phyloP scores from a whole-genome alignment of 1,284 basidiomycete species.

The Cryptococcus jaspeensis region DNA sequence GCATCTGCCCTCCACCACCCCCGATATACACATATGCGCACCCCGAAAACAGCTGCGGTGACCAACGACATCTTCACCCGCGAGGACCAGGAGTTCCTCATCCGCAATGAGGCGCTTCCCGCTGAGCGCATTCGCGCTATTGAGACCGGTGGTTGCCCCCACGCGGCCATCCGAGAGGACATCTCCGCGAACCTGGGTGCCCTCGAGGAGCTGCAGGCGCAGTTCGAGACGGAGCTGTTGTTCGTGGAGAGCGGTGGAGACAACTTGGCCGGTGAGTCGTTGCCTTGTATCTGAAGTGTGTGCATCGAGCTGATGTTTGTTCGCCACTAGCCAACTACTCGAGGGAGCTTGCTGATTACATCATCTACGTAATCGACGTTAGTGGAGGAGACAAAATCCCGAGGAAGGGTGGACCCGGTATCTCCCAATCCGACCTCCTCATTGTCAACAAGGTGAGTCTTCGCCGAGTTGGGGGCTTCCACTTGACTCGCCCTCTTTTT shows the following conservation, averaged over 20 bases:
- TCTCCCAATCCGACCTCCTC: slow-evolving; percentile 84
- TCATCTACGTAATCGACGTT: slow-evolving; percentile 80
- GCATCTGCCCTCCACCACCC: neutral
- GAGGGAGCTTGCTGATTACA: slow-evolving; percentile 93
- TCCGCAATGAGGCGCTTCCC: slow-evolving; percentile 84
- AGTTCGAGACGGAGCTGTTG: slow-evolving; percentile 65
- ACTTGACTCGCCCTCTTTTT: neutral
- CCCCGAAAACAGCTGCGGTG: slow-evolving; percentile 67
- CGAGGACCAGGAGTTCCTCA: slow-evolving; percentile 97
- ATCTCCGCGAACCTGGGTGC: slow-evolving; percentile 90
- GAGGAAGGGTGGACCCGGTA: slow-evolving; percentile 94
- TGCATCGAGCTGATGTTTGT: neutral
- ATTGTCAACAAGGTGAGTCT: slow-evolving; percentile 84
- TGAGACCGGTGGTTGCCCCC: slow-evolving; percentile 92
- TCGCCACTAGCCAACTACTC: slow-evolving; percentile 77
- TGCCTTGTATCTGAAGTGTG: neutral
- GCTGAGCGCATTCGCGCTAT: slow-evolving; percentile 87
- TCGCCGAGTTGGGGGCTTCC: neutral
- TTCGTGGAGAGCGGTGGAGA: slow-evolving; percentile 67
- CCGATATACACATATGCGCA: neutral
- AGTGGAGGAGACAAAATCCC: slow-evolving; percentile 97
- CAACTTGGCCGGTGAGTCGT: slow-evolving; percentile 19
- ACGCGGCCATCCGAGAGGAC: slow-evolving; percentile 94
- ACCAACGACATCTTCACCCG: slow-evolving; percentile 97
- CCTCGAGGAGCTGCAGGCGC: slow-evolving; percentile 22